Evolutionary conservation across 371 early-diverging fungal species (phyloP).

Genomic region (Syncephalastrum monosporum): DNA sequence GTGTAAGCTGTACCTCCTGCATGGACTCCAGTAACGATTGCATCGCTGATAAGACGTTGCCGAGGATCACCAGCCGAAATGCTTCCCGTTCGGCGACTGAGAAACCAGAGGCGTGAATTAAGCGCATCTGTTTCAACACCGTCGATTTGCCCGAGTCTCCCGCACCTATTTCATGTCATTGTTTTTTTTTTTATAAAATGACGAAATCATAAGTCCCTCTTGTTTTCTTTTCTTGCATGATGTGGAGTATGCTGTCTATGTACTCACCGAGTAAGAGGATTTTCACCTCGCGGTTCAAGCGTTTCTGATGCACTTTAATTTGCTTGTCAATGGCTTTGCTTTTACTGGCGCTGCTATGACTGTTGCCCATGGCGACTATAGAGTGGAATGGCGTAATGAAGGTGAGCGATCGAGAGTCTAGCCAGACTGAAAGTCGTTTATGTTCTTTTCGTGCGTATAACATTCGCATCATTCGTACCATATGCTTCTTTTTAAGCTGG

Average conservation of each 20-base stretch:
- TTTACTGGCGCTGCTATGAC: constrained; percentile 17
- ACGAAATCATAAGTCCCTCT: constrained; percentile 3
- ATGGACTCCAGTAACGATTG: constrained; percentile 86
- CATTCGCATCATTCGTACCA: too few relatives aligned
- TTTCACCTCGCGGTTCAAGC: constrained; percentile 82
- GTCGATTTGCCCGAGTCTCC: constrained; percentile 98
- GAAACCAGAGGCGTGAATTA: constrained; percentile 93
- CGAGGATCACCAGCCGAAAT: constrained; percentile 84
- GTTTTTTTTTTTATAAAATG: constrained; percentile 2
- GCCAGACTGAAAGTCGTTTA: constrained; percentile 3
- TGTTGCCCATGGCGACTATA: constrained; percentile 28
- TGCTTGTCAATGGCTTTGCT: constrained; percentile 81
- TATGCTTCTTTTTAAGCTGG: too few relatives aligned
- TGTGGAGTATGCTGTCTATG: not conserved
- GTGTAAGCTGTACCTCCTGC: constrained; percentile 62
- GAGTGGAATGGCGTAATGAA: not conserved
- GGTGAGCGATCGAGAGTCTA: not conserved
- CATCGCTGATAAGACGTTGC: constrained; percentile 84
- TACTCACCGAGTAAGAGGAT: constrained; percentile 79
- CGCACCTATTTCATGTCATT: constrained; percentile 64
- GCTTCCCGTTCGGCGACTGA: constrained; percentile 78
- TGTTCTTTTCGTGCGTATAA: too few relatives aligned
- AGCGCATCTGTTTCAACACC: constrained; percentile 94
- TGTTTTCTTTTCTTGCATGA: not conserved
- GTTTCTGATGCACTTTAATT: constrained; percentile 73